Evolutionary conservation across 495 filamentous ascomycete species (phyloP), one percentile per base, ranked within the genome.

Genomic region (Saxispiralis lemnorum): DNA sequence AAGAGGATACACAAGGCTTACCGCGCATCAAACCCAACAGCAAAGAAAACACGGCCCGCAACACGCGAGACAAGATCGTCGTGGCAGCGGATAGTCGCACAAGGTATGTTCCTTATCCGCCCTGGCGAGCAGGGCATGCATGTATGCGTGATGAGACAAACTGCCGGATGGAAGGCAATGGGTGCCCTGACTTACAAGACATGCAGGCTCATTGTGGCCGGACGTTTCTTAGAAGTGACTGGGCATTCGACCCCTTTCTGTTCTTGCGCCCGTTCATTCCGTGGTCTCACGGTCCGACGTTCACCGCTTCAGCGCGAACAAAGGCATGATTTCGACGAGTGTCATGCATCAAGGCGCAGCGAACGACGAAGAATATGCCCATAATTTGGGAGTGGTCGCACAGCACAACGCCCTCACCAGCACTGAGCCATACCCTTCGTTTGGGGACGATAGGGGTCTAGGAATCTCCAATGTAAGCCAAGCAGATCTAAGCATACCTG

Each of bases 151-250:
- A 7, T 17, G 21, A 35, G 19, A 24, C 34, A 52, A 45, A 19
- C 38, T 45, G 49, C 45, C 11, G 35, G 39, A 28, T 13, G n/a
- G 41, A 36, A 28, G 24, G 24, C 24, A 28, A 28, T 28, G 9
- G 5, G 24, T 30, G 15, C 31, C 39, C 40, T 44, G 41, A 31
- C 50, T 53, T 45, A 53, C 46, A 48, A 48, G 38, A 53, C 46
- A 48, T 53, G 50, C 46, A 53, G 50, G 35, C 35, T 35, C 4
- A 18, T 31, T 19, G 37, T 31, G 38, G 37, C 42, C 43, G 18
- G 32, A 24, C 28, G 24, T 28, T 28, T 38, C 35, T 28, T 41
- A 10, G 20, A 31, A 36, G 18, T 20, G 24, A 18, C 18, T 31
- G 24, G 32, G 35, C 41, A 13, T 33, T 39, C 36, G 24, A 28